A percentile compares a stretch with the other conserved stretches of the same genome.
These are phyloP conservation scores for Penicillium cosmopolitanum DNA, from an alignment of 495 filamentous ascomycete genomes.

Conservation along the genomic window DNA sequence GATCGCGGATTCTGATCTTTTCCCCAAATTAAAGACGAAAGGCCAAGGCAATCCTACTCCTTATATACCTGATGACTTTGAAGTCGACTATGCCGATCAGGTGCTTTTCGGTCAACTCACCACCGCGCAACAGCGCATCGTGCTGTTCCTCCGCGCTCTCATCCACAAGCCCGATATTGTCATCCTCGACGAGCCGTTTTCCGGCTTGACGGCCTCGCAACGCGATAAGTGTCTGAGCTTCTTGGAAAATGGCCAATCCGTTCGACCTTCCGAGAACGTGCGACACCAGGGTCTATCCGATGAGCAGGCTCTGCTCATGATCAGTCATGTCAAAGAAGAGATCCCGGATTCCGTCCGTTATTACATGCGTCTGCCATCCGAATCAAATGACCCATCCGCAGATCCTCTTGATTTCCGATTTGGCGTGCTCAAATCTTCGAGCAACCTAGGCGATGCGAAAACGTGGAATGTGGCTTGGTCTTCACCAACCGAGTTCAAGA, in stretches of 20 bases:
- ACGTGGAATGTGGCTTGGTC: constrained; percentile 39
- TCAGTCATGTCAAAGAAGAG: constrained; percentile 89
- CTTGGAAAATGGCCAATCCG: constrained; percentile 61
- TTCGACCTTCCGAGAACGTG: background rate
- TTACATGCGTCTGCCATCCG: constrained; percentile 76
- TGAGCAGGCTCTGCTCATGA: constrained; percentile 78
- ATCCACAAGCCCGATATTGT: constrained; percentile 84
- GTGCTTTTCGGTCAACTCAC: constrained; percentile 73
- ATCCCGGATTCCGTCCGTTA: constrained; percentile 77
- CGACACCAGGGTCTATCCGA: constrained; percentile 51
- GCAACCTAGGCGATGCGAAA: constrained; percentile 21
- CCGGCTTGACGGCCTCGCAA: constrained; percentile 81
- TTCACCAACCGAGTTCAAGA: constrained; percentile 22
- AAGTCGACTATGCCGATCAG: constrained; percentile 69
- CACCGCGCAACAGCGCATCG: constrained; percentile 78
- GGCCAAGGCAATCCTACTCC: background rate
- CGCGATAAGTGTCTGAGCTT: constrained; percentile 83
- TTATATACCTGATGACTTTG: constrained; percentile 27
- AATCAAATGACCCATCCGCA: constrained; percentile 44
- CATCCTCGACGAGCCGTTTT: constrained; percentile 91
- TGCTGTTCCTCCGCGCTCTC: constrained; percentile 83
- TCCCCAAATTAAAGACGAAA: constrained; percentile 20
- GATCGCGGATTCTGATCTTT: constrained; percentile 11
- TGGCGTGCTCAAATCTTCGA: constrained; percentile 30
- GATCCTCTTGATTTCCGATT: constrained; percentile 41